phyloP scores from a whole-genome alignment of 768 basidiomycete genomes.

The Mrakia hoshinonis region DNA sequence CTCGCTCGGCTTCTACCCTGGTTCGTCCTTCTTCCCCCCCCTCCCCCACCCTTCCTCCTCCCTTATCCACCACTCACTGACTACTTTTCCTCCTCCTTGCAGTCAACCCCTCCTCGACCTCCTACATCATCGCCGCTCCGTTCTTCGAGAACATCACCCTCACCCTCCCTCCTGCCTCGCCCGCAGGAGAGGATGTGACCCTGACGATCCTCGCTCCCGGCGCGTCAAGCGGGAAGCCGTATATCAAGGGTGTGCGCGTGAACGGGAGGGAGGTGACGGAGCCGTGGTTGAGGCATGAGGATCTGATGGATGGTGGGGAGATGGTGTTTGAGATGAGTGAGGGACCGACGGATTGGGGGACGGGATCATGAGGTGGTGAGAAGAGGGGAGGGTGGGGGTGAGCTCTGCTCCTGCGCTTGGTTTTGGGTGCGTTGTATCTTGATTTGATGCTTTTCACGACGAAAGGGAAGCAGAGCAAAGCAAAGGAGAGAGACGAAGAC shows the following conservation, averaged over 20 bases:
- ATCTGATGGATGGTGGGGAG: constrained; percentile 53
- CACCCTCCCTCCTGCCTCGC: constrained; percentile 45
- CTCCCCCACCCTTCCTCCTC: background rate
- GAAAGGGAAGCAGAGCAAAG: no score
- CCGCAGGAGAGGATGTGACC: constrained; percentile 30
- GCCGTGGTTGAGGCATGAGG: constrained; percentile 55
- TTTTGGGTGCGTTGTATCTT: no score
- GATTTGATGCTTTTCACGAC: no score
- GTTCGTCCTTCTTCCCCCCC: constrained; percentile 24
- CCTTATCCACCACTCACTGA: background rate
- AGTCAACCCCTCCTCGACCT: constrained; percentile 67
- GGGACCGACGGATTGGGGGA: constrained; percentile 46
- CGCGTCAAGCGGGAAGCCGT: constrained; percentile 51
- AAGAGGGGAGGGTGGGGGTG: no score
- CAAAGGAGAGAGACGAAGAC: no score
- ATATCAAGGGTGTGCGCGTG: constrained; percentile 53
- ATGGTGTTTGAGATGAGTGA: constrained; percentile 61
- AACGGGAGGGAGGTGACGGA: constrained; percentile 46
- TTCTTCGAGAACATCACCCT: constrained; percentile 53
- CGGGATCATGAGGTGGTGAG: background rate
- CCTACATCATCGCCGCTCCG: constrained; percentile 64
- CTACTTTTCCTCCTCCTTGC: constrained; percentile 35
- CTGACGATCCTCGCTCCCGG: constrained; percentile 54
- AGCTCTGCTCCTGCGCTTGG: no score
- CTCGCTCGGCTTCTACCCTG: constrained; percentile 70